Base-by-base conservation (phyloP, 768 basidiomycete species). In the Podaxis sp. region DNA sequence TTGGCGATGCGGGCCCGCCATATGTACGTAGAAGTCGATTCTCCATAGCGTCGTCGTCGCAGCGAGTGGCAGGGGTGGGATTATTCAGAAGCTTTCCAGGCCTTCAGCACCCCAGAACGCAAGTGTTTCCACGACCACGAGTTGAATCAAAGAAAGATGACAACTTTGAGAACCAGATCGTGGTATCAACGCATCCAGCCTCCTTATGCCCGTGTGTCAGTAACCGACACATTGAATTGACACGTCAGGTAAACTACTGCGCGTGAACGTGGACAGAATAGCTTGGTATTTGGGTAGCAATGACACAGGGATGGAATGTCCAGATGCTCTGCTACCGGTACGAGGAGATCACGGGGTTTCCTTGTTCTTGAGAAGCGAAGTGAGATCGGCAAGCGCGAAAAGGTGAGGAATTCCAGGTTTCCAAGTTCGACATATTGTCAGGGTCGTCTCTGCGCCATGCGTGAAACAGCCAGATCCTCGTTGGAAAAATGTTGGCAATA, bases 401-500 rank as follows among this genome's bases (percentile, higher is more conserved):
- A 37, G 38, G 30, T 20, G 12, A 40, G 13, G 54, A 40, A 55
- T 15, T 55, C 30, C 33, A 33, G 8, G 33, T 33, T 33, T 33
- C 33, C 33, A 26, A 36, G 52, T n/a, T 20, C 24, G 22, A 50
- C 52, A 22, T 20, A 54, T 26, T 33, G 17, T 20, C 44, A 46
- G 52, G 38, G 54, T 24, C 38, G 13, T 22, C 15, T 28, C 12
- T 24, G n/a, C 5, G 22, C 22, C 38, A 56, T 40, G 38, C 38
- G 38, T 56, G 38, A 22, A 22, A 24, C 20, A 40, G 38, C 38
- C 54, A 38, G n/a, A 36, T 38, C 13, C 37, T 40, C 10, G 58
- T 46, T 38, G 58, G 49, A 52, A 52, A n/a, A 10, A 40, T 30
- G 54, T 40, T 40, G 58, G 58, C 20, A 24, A 51, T 52, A 60